Evolutionary conservation across 306 rosid species (phyloP).

Genomic region (Arachis stenosperma): DNA sequence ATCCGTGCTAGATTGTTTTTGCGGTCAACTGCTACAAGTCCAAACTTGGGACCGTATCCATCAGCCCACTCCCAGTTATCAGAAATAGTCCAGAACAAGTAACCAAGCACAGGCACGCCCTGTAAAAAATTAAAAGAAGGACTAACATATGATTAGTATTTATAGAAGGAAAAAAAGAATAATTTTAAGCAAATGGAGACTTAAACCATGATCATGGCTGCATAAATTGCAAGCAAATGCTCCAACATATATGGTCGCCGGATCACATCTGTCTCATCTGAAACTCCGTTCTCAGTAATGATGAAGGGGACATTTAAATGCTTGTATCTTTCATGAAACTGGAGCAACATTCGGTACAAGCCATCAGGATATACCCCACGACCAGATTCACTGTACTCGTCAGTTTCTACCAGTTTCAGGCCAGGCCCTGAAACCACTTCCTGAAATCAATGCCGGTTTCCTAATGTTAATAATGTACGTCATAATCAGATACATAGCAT

Average conservation of each 20-base stretch:
- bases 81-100: slow-evolving; percentile 91
- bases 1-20: slow-evolving; percentile 67
- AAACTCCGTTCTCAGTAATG: slow-evolving; percentile 84
- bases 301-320: slow-evolving; percentile 84
- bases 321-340: slow-evolving; percentile 88
- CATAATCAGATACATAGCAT: not conserved
- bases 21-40: slow-evolving; percentile 95
- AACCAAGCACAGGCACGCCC: slow-evolving; percentile 80
- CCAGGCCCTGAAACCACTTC: slow-evolving; percentile 84
- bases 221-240: slow-evolving; percentile 83
- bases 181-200: slow-evolving; percentile 11
- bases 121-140: slow-evolving; percentile 44
- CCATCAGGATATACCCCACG: slow-evolving; percentile 99
- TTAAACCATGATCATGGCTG: slow-evolving; percentile 79
- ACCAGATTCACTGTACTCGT: slow-evolving; percentile 98
- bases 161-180: slow-evolving; percentile 22
- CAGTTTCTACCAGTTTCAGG: slow-evolving; percentile 82
- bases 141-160: slow-evolving; percentile 23
- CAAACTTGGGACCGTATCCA: slow-evolving; percentile 99
- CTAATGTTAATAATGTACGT: slow-evolving; percentile 25
- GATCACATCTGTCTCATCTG: slow-evolving; percentile 91
- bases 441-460: slow-evolving; percentile 48
- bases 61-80: slow-evolving; percentile 99
- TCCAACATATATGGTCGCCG: slow-evolving; percentile 87
- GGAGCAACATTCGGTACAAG: slow-evolving; percentile 85